These are phyloP conservation scores for Niveomyces coronatus DNA, from an alignment of 2,329 filamentous ascomycete genomes.

Conservation along the genomic window DNA sequence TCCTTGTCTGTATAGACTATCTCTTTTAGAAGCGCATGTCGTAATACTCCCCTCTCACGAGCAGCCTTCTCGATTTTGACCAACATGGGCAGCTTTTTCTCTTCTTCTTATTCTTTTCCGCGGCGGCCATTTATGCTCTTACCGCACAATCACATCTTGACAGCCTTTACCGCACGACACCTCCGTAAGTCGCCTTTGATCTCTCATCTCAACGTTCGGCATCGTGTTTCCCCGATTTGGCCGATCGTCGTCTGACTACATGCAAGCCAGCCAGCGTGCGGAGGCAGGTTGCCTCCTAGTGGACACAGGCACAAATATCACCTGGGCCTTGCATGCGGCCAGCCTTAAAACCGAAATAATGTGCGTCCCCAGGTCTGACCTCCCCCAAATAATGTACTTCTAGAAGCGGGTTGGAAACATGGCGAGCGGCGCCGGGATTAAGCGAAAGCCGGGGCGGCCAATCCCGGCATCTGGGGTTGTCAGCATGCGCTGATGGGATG, in stretches of 20 bases:
- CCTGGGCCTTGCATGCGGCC: slow-evolving; percentile 1
- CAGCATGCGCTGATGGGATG: too few species aligned
- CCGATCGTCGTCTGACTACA: slow-evolving; percentile 8
- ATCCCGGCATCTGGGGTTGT: too few species aligned
- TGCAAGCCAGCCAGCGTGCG: neutral
- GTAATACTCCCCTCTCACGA: slow-evolving; percentile 1
- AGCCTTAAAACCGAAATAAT: slow-evolving; percentile 7
- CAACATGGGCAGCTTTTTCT: too few species aligned
- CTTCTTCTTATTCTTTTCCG: neutral
- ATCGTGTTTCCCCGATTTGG: slow-evolving; percentile 4
- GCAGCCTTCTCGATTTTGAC: neutral
- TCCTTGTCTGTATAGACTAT: too few species aligned
- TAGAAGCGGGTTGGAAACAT: slow-evolving; percentile 3
- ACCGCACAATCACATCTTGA: too few species aligned
- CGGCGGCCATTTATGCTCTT: too few species aligned
- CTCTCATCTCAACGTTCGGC: neutral
- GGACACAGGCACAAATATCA: slow-evolving; percentile 3
- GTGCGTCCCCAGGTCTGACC: neutral
- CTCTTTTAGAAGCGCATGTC: slow-evolving; percentile 2
- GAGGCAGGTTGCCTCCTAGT: neutral
- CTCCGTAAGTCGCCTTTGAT: too few species aligned
- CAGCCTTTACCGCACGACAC: too few species aligned
- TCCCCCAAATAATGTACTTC: neutral
- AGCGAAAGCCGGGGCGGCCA: neutral
- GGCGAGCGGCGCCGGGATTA: neutral